These are phyloP conservation scores for Hyparrhenia diplandra DNA, from an alignment of 176 grass and related monocot genomes.

Conservation along the genomic window DNA sequence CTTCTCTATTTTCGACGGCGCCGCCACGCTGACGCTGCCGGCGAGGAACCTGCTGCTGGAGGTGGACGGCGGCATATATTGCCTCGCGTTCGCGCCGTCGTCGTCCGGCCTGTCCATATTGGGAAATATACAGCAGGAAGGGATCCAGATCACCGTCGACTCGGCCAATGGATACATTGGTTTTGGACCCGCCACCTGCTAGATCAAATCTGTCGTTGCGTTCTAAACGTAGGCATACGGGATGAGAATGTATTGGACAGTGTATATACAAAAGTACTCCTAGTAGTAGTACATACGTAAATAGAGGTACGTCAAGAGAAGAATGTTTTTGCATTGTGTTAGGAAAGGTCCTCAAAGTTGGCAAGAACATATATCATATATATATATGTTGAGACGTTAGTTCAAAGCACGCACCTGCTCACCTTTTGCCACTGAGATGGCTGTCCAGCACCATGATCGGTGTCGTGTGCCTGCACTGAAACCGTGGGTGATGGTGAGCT, in stretches of 20 bases:
- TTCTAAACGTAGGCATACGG: not conserved
- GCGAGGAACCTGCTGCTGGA: constrained; percentile 76
- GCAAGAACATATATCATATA: not conserved
- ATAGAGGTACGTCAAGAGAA: not conserved
- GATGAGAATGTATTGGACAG: not conserved
- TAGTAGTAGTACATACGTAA: too few species aligned
- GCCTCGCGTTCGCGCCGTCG: constrained; percentile 83
- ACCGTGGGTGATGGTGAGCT: not conserved
- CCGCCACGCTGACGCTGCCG: constrained; percentile 67
- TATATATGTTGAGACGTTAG: too few species aligned
- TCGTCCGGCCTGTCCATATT: constrained; percentile 64
- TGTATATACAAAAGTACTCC: not conserved
- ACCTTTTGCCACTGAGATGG: too few species aligned
- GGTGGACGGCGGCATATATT: constrained; percentile 65
- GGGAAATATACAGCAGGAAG: constrained; percentile 89
- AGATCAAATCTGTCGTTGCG: not conserved
- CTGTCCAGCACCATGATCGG: not conserved
- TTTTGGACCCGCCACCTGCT: constrained; percentile 81
- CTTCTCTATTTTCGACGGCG: constrained; percentile 63
- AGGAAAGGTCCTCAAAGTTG: not conserved
- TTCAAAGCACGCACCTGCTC: too few species aligned
- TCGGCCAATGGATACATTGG: constrained; percentile 64
- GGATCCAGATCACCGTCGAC: constrained; percentile 86
- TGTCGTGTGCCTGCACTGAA: not conserved
- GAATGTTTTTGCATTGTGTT: not conserved